A percentile compares a stretch with the other conserved stretches of the same genome.
Conservation (phyloP, 2,329 filamentous ascomycete genomes). For the Fonsecaea monophora region DNA sequence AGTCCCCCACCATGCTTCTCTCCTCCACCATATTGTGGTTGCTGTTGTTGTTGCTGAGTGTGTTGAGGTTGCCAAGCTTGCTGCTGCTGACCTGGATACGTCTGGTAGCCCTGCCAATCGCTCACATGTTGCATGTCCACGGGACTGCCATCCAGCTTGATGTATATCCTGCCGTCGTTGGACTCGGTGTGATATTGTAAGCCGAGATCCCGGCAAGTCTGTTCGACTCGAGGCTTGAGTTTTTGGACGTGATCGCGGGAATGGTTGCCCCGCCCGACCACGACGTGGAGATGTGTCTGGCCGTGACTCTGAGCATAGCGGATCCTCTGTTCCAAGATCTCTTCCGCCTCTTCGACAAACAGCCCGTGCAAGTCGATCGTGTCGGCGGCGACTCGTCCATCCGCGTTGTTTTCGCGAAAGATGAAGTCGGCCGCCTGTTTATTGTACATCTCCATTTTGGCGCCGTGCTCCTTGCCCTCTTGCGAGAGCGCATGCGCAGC, state of each 20-base stretch:
- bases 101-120: constrained; percentile 37
- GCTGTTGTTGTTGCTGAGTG: constrained; percentile 54
- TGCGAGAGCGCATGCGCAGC: constrained; percentile 83
- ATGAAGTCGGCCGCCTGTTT: constrained; percentile 90
- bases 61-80: constrained; percentile 44
- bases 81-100: constrained; percentile 53
- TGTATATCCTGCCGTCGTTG: constrained; percentile 86
- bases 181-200: constrained; percentile 84
- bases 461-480: constrained; percentile 82
- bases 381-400: constrained; percentile 75
- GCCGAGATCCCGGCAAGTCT: constrained; percentile 81
- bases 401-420: constrained; percentile 91
- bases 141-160: constrained; percentile 79
- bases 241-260: constrained; percentile 82
- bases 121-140: constrained; percentile 49
- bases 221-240: constrained; percentile 92
- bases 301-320: constrained; percentile 74
- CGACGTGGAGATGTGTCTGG: constrained; percentile 86
- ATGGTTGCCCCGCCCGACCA: constrained; percentile 96
- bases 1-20: constrained; percentile 67
- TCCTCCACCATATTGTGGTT: constrained; percentile 60
- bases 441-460: constrained; percentile 87
- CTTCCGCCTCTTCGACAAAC: constrained; percentile 92
- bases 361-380: constrained; percentile 94
- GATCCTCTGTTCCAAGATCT: constrained; percentile 86